A percentile compares a stretch with the other conserved stretches of the same genome.
Conservation (phyloP, 2,329 filamentous ascomycete species). For the Cladosporium sp. region DNA sequence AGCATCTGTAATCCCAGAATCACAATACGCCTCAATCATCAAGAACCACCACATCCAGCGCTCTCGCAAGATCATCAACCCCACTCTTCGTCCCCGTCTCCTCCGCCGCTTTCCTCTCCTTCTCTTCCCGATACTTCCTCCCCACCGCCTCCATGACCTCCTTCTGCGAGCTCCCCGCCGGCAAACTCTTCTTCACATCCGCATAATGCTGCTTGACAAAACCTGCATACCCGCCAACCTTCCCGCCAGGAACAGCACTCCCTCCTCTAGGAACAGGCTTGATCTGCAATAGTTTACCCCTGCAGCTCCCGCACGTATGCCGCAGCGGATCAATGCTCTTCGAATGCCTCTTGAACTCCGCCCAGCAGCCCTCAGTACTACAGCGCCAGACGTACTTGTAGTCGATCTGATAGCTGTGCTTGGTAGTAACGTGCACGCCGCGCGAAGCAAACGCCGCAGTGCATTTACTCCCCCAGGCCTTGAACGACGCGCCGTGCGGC, state of each 20-base stretch:
- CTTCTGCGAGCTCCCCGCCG: slow-evolving; percentile 58
- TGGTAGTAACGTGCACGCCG: slow-evolving; percentile 79
- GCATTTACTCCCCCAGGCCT: slow-evolving; percentile 66
- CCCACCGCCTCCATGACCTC: slow-evolving; percentile 70
- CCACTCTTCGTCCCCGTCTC: background rate
- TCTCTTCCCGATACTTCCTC: slow-evolving; percentile 59
- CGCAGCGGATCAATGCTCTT: slow-evolving; percentile 74
- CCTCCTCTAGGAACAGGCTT: slow-evolving; percentile 70
- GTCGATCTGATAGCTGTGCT: slow-evolving; percentile 84
- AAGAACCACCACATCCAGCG: slow-evolving; percentile 25
- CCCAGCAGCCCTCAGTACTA: slow-evolving; percentile 55
- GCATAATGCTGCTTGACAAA: slow-evolving; percentile 70
- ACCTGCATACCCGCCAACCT: slow-evolving; percentile 53
- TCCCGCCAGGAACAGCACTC: slow-evolving; percentile 26
- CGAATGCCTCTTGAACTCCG: slow-evolving; percentile 79
- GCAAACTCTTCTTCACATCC: slow-evolving; percentile 58
- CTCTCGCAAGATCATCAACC: slow-evolving; percentile 24
- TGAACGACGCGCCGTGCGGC: slow-evolving; percentile 84
- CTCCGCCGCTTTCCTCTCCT: slow-evolving; percentile 31
- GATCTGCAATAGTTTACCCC: slow-evolving; percentile 67
- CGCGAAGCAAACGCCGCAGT: slow-evolving; percentile 57
- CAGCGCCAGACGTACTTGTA: slow-evolving; percentile 93
- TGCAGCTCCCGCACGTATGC: slow-evolving; percentile 78
- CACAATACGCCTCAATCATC: slow-evolving; percentile 22
- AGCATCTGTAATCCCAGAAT: background rate